These are phyloP conservation scores for Scheffersomyces illinoinensis DNA, from an alignment of 1,139 yeast genomes.

Conservation along the genomic window DNA sequence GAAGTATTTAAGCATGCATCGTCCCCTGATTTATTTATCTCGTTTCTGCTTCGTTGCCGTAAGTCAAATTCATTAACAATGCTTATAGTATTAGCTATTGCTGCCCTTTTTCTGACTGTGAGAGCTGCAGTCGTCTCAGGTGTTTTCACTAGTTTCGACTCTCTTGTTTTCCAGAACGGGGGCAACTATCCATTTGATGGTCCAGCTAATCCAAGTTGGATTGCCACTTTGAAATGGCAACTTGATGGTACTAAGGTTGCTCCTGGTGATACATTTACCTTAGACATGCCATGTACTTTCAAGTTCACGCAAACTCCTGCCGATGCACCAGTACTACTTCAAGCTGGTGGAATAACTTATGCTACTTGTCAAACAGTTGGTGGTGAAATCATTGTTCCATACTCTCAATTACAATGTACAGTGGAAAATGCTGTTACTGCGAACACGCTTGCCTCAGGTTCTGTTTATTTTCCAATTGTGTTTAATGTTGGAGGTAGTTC, in stretches of 20 bases:
- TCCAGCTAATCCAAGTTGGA: conserved; percentile 8
- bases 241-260: conserved; percentile 5
- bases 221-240: conserved; percentile 7
- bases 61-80: background rate
- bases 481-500: conserved; percentile 26
- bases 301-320: conserved; percentile 4
- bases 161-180: conserved; percentile 1
- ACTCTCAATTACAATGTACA: conserved; percentile 7
- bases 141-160: conserved; percentile 6
- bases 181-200: conserved; percentile 1
- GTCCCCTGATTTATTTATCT: background rate
- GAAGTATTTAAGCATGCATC: background rate
- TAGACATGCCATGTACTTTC: conserved; percentile 8
- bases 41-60: background rate
- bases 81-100: background rate
- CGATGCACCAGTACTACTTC: conserved; percentile 2
- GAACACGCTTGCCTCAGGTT: conserved; percentile 13
- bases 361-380: conserved; percentile 9
- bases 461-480: conserved; percentile 23
- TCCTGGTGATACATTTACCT: conserved; percentile 8
- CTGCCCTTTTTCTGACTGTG: background rate
- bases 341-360: conserved; percentile 2
- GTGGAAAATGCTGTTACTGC: conserved; percentile 1
- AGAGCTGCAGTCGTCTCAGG: conserved; percentile 4
- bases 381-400: conserved; percentile 6